Percentiles rank a stretch among this genome's conserved stretches.
These are phyloP conservation scores for Venturiaceae sp. DNA, from an alignment of 2,329 filamentous ascomycete species.

Conservation along the genomic window DNA sequence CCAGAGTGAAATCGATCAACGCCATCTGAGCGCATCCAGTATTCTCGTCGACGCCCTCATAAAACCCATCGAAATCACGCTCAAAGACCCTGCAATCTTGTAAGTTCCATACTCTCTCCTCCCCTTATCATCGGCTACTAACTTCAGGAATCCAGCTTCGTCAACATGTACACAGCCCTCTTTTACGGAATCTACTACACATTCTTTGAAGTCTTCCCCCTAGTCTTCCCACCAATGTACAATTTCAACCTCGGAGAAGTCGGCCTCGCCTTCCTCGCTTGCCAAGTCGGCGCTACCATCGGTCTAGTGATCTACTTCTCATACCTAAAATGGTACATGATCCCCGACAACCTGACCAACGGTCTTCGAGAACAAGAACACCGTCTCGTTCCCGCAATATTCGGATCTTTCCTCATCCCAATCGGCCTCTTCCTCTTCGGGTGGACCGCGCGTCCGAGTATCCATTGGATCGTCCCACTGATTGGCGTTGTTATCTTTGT, in stretches of 20 bases:
- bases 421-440: constrained; percentile 26
- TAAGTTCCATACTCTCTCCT: constrained; percentile 24
- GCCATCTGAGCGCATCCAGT: constrained; percentile 39
- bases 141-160: constrained; percentile 37
- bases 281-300: constrained; percentile 18
- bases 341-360: constrained; percentile 14
- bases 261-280: constrained; percentile 21
- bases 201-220: constrained; percentile 20
- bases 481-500: constrained; percentile 48
- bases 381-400: constrained; percentile 22
- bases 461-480: constrained; percentile 47
- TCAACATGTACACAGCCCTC: constrained; percentile 30
- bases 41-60: no score
- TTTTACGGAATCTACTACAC: constrained; percentile 20
- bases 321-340: constrained; percentile 14
- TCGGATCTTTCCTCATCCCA: constrained; percentile 19
- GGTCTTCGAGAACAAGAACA: constrained; percentile 18
- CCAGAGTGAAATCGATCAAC: constrained; percentile 55
- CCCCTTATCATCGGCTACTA: constrained; percentile 27
- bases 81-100: no score
- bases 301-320: constrained; percentile 13
- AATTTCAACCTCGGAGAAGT: constrained; percentile 25
- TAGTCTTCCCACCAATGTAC: constrained; percentile 31
- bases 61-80: constrained; percentile 40
- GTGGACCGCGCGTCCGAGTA: constrained; percentile 42